Base-by-base conservation (phyloP, 2,329 filamentous ascomycete genomes). In the Monilinia vaccinii-corymbosi region DNA sequence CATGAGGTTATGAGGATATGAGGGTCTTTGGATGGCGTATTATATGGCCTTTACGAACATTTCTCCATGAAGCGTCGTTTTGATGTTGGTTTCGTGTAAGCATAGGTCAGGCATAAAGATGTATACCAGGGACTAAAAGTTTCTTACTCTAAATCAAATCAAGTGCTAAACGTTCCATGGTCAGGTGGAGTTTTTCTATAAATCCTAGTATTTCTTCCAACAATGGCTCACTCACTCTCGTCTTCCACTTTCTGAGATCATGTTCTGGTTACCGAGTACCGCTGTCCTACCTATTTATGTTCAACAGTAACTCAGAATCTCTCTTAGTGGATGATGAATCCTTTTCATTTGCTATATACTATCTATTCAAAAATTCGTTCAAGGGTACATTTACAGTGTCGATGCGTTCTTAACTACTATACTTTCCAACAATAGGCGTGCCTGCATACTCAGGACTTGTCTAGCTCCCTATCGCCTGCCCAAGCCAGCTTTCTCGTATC, bases 401-500 rank as follows among this genome's bases (percentile, higher is more conserved):
- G 18, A 9, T 3, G n/a, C 10, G 28, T n/a, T 7, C 4, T 32
- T 1, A 32, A 32, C 13, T 28, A 28, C 11, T 9, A 9, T 1
- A 1, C 18, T 36, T 46, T 13, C n/a, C 11, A 5, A 18, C 25
- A 44, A 44, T 32, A 6, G 31, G 32, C 23, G 9, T n/a, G 44
- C n/a, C 4, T 23, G 28, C 5, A 57, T n/a, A n/a, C 18, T 56
- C 25, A 56, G 9, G 34, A 47, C 21, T 48, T 50, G 7, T 58
- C 59, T 8, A 56, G 49, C 31, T 59, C 48, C 5, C 56, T 52
- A 36, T 59, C 56, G 23, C 56, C 56, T 14, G 56, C 56, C 68
- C 69, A 70, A 31, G 67, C 67, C 63, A 71, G 50, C 49, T 69
- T 70, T 45, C 67, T 66, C 21, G 66, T 67, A 63, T 70, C 66